These are phyloP conservation scores for Stygiomarasmius scandens DNA, from an alignment of 1,284 basidiomycete species.

Conservation along the genomic window DNA sequence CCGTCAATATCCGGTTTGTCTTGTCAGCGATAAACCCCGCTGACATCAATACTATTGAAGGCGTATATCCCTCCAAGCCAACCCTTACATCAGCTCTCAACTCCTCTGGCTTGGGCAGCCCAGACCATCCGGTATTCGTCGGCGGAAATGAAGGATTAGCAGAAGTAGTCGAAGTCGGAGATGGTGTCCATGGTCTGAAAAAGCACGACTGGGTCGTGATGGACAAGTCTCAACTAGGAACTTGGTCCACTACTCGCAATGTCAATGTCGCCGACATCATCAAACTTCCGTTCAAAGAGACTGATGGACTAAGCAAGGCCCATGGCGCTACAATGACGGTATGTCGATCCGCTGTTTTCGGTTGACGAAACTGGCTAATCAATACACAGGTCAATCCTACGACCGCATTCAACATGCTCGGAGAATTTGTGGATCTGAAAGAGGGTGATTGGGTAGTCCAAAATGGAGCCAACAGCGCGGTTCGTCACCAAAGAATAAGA, in stretches of 20 bases:
- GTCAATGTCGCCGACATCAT: conserved; percentile 59
- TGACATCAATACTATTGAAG: conserved; percentile 81
- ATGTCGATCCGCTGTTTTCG: neutral
- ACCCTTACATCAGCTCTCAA: conserved; percentile 39
- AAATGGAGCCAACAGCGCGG: conserved; percentile 85
- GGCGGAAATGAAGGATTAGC: conserved; percentile 84
- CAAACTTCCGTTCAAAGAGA: conserved; percentile 49
- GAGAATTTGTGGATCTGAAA: conserved; percentile 64
- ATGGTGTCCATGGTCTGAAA: conserved; percentile 49
- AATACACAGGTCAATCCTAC: conserved; percentile 76
- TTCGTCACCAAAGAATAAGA: conserved; percentile 42
- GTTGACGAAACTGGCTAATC: conserved; percentile 2
- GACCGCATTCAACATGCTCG: conserved; percentile 82
- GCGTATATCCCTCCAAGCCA: conserved; percentile 77
- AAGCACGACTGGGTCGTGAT: conserved; percentile 78
- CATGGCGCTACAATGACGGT: conserved; percentile 79
- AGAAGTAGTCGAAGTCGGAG: conserved; percentile 62
- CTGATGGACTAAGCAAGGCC: conserved; percentile 51
- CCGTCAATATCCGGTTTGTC: conserved; percentile 69
- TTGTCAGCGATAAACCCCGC: conserved; percentile 83
- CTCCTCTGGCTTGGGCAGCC: conserved; percentile 30
- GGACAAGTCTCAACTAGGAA: conserved; percentile 69
- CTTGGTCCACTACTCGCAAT: conserved; percentile 72
- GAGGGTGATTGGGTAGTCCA: conserved; percentile 79
- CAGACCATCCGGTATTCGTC: conserved; percentile 51